Conservation (phyloP, 1,139 yeast species). For the Taphrina flavorubra region DNA sequence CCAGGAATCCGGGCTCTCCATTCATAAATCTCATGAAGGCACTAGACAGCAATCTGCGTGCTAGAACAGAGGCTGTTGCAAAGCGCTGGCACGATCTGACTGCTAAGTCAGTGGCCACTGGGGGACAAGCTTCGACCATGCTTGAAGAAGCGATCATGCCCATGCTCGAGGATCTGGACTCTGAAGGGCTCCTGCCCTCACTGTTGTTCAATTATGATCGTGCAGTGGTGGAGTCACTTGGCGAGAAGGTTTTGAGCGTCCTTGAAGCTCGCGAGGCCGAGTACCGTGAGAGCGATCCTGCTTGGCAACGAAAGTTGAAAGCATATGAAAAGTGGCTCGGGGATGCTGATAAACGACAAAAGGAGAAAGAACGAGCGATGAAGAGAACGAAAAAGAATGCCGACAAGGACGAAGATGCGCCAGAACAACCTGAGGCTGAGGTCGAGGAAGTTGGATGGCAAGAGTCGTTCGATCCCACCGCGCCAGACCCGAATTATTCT, state of each 20-base stretch:
- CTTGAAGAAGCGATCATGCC: conserved; percentile 38
- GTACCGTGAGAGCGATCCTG: conserved; percentile 41
- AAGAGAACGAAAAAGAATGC: conserved; percentile 40
- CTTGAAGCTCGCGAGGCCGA: conserved; percentile 40
- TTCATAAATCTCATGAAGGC: conserved; percentile 41
- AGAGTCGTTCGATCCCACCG: conserved; percentile 42
- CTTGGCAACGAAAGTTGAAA: conserved; percentile 42
- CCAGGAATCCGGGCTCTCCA: conserved; percentile 39
- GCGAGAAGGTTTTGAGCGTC: conserved; percentile 34
- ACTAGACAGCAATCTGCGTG: conserved; percentile 24
- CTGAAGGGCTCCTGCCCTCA: conserved; percentile 37
- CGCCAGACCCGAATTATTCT: conserved; percentile 43
- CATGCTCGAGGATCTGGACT: conserved; percentile 40
- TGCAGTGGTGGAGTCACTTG: conserved; percentile 36
- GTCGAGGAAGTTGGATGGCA: conserved; percentile 41
- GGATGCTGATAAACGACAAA: conserved; percentile 40
- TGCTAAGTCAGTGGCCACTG: conserved; percentile 20
- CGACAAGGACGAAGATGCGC: conserved; percentile 42
- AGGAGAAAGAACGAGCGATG: conserved; percentile 37
- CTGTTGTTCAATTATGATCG: conserved; percentile 42
- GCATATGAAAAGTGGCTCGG: conserved; percentile 42
- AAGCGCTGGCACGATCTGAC: conserved; percentile 33
- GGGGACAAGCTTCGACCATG: conserved; percentile 24
- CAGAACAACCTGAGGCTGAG: conserved; percentile 38
- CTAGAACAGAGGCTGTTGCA: conserved; percentile 32